Percentiles rank a stretch among this genome's conserved stretches.
phyloP scores from a whole-genome alignment of 1,284 basidiomycete genomes.

The Puccinia triticina region DNA sequence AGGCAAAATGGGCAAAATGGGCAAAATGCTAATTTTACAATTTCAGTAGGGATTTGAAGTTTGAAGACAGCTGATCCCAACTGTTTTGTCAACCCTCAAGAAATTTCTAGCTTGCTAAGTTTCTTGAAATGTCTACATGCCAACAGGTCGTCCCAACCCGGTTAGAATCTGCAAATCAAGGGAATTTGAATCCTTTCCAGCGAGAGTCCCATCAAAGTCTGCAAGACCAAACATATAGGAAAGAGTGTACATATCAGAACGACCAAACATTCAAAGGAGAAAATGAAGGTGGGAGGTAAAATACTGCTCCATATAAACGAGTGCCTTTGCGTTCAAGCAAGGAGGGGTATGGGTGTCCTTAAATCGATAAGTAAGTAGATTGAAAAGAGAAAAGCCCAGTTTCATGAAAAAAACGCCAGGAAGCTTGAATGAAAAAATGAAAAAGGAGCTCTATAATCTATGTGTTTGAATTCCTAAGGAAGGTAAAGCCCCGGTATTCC shows the following conservation, averaged over 20 bases:
- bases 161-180: too few relatives aligned
- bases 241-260: neutral
- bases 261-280: neutral
- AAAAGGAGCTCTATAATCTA: neutral
- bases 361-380: neutral
- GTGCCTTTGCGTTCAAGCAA: slow-evolving; percentile 7
- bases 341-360: neutral
- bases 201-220: too few relatives aligned
- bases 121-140: too few relatives aligned
- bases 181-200: too few relatives aligned
- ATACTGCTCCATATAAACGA: neutral
- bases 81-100: neutral
- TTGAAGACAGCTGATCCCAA: too few relatives aligned
- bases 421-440: neutral
- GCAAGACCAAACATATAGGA: neutral
- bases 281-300: neutral
- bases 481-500: slow-evolving; percentile 4
- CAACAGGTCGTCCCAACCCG: too few relatives aligned
- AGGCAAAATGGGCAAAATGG: neutral
- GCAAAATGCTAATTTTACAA: neutral
- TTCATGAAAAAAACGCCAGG: neutral
- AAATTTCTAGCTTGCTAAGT: too few relatives aligned
- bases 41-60: neutral
- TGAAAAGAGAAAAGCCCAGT: neutral
- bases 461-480: neutral